phyloP scores from a whole-genome alignment of 2,329 filamentous ascomycete genomes.

The Botrytis porri region DNA sequence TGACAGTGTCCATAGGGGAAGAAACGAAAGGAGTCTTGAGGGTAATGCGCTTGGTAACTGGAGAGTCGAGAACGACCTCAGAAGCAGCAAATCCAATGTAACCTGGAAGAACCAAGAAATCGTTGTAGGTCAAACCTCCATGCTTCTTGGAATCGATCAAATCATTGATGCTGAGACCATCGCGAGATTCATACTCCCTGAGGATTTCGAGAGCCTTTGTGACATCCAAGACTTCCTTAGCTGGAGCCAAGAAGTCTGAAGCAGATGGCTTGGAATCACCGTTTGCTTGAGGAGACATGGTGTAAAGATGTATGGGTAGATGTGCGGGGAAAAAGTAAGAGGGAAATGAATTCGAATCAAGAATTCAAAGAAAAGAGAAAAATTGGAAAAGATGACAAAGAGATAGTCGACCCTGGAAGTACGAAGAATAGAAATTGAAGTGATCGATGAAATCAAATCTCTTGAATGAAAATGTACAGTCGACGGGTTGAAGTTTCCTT shows the following conservation, averaged over 20 bases:
- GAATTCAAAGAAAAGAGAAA: slow-evolving; percentile 37
- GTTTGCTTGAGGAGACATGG: slow-evolving; percentile 68
- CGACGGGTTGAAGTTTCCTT: slow-evolving; percentile 60
- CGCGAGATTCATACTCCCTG: slow-evolving; percentile 72
- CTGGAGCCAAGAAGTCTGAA: slow-evolving; percentile 45
- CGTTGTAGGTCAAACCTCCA: slow-evolving; percentile 96
- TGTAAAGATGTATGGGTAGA: slow-evolving; percentile 29
- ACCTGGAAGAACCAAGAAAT: slow-evolving; percentile 93
- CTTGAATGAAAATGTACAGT: slow-evolving; percentile 45
- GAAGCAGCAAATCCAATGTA: slow-evolving; percentile 98
- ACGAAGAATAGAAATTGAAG: neutral
- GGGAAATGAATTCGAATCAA: slow-evolving; percentile 35
- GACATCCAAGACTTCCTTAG: slow-evolving; percentile 59
- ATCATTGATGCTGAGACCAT: slow-evolving; percentile 84
- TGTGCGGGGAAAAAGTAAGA: slow-evolving; percentile 19
- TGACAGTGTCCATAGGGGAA: slow-evolving; percentile 99
- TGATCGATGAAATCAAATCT: slow-evolving; percentile 38
- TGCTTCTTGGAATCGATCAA: slow-evolving; percentile 88
- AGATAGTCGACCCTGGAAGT: slow-evolving; percentile 40
- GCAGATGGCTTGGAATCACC: slow-evolving; percentile 48
- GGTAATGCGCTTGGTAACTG: slow-evolving; percentile 90
- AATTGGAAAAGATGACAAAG: slow-evolving; percentile 23
- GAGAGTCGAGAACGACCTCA: slow-evolving; percentile 82
- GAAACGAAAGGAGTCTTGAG: slow-evolving; percentile 97
- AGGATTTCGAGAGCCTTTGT: slow-evolving; percentile 75